These are phyloP conservation scores for Trametes gibbosa DNA, from an alignment of 768 basidiomycete genomes.

Conservation along the genomic window DNA sequence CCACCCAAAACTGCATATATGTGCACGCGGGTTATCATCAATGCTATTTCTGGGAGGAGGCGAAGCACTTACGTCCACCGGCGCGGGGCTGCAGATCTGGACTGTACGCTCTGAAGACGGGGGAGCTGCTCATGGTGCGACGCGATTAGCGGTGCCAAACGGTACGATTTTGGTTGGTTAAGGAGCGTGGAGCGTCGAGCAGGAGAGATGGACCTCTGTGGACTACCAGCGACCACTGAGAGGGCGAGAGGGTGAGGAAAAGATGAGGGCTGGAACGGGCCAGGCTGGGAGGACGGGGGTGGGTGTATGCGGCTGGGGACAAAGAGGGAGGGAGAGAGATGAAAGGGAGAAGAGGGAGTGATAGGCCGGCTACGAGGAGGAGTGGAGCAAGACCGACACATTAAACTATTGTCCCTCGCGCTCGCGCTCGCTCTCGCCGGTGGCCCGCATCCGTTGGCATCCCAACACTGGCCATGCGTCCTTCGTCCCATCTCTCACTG, in stretches of 20 bases:
- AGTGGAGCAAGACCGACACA: not conserved
- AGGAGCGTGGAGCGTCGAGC: conserved; percentile 14
- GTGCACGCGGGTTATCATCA: not conserved
- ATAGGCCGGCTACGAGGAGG: conserved; percentile 5
- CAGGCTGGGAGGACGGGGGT: conserved; percentile 2
- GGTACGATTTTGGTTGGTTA: not conserved
- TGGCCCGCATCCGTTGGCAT: conserved; percentile 7
- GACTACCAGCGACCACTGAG: conserved; percentile 23
- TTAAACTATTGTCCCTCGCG: conserved; percentile 7
- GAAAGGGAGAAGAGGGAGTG: not conserved
- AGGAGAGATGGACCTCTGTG: conserved; percentile 11
- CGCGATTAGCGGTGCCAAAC: not conserved
- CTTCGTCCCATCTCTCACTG: not conserved
- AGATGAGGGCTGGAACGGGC: not conserved
- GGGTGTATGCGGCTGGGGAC: conserved; percentile 4
- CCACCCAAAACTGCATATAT: not conserved
- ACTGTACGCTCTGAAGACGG: not conserved
- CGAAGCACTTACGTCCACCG: conserved; percentile 2
- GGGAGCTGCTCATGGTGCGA: conserved; percentile 3
- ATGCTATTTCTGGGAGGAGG: not conserved
- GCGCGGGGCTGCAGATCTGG: conserved; percentile 1
- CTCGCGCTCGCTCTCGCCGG: not conserved
- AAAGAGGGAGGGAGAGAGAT: conserved; percentile 8
- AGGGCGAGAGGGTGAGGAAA: not conserved
- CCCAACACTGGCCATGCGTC: not conserved